phyloP scores from a whole-genome alignment of 805 yeast species.

The Candida parachauliodes region DNA sequence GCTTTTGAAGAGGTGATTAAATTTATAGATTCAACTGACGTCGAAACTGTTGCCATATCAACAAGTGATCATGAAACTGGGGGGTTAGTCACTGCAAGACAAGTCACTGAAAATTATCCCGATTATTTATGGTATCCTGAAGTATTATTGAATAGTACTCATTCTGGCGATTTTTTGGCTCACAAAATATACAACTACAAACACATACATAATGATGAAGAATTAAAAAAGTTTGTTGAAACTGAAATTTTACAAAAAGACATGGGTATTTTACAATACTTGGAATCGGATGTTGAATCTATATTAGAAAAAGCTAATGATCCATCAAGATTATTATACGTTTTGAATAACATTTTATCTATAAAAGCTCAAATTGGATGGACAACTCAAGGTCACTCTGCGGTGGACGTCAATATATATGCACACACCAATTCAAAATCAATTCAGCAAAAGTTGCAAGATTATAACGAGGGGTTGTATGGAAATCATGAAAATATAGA shows the following conservation, averaged over 20 bases:
- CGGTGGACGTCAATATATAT: slow-evolving; percentile 91
- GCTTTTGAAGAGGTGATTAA: slow-evolving; percentile 74
- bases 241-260: slow-evolving; percentile 56
- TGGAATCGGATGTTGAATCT: slow-evolving; percentile 44
- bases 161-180: slow-evolving; percentile 72
- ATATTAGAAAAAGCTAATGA: slow-evolving; percentile 16
- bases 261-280: slow-evolving; percentile 61
- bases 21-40: slow-evolving; percentile 63
- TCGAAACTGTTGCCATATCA: slow-evolving; percentile 73
- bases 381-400: slow-evolving; percentile 95
- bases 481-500: slow-evolving; percentile 90
- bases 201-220: slow-evolving; percentile 15
- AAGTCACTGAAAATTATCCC: slow-evolving; percentile 65
- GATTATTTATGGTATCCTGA: slow-evolving; percentile 88
- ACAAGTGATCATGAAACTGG: slow-evolving; percentile 97
- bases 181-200: slow-evolving; percentile 37
- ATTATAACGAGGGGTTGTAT: slow-evolving; percentile 41
- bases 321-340: slow-evolving; percentile 43
- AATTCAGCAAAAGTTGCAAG: slow-evolving; percentile 35
- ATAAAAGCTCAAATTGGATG: slow-evolving; percentile 89
- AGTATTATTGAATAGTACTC: slow-evolving; percentile 62
- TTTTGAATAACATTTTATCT: slow-evolving; percentile 68
- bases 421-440: slow-evolving; percentile 62
- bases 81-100: slow-evolving; percentile 85
- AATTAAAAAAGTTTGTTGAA: slow-evolving; percentile 44